Conservation (phyloP, 1,284 basidiomycete genomes). For the Boletus subluridellus region DNA sequence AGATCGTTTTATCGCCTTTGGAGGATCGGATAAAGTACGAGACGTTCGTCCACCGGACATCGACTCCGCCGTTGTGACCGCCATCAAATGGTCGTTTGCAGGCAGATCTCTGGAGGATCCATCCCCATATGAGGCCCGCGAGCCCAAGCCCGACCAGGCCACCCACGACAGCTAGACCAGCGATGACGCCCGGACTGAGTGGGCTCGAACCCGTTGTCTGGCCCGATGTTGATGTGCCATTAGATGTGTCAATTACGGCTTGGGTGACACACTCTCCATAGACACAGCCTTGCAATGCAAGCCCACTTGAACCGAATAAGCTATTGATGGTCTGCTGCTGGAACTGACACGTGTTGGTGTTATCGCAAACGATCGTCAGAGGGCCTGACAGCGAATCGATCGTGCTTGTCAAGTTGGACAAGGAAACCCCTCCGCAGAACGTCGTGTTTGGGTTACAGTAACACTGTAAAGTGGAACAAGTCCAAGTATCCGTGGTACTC, state of each 20-base stretch:
- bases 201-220: conserved; percentile 33
- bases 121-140: conserved; percentile 57
- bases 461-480: conserved; percentile 70
- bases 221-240: conserved; percentile 31
- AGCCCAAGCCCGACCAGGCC: conserved; percentile 59
- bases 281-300: conserved; percentile 64
- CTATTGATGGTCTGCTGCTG: conserved; percentile 61
- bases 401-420: conserved; percentile 50
- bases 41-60: conserved; percentile 67
- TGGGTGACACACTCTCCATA: conserved; percentile 88
- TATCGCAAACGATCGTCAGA: conserved; percentile 65
- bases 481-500: conserved; percentile 50
- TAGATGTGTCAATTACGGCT: conserved; percentile 61
- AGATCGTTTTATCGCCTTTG: conserved; percentile 60
- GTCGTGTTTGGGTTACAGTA: conserved; percentile 63
- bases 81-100: conserved; percentile 42
- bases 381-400: conserved; percentile 60
- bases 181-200: conserved; percentile 79
- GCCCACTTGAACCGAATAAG: conserved; percentile 71
- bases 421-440: conserved; percentile 64
- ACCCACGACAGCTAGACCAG: conserved; percentile 80
- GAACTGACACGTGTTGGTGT: conserved; percentile 66
- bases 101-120: conserved; percentile 59
- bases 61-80: conserved; percentile 47
- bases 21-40: conserved; percentile 58